These are phyloP conservation scores for Knufia petricola DNA, from an alignment of 2,329 filamentous ascomycete species.

Conservation along the genomic window DNA sequence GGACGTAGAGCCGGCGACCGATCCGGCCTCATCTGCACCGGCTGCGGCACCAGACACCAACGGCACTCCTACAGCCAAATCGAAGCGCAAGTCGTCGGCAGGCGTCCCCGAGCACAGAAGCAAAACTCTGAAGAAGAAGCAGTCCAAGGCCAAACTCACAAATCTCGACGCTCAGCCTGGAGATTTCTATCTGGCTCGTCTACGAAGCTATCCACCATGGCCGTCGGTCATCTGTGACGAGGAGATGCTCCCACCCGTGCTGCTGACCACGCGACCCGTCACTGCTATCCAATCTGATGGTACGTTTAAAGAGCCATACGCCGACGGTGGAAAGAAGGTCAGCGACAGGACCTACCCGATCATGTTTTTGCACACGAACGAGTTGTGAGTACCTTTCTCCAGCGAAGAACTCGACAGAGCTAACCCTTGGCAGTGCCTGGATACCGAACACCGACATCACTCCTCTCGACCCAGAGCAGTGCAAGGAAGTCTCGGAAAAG, in stretches of 20 bases:
- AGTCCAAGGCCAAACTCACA: conserved; percentile 60
- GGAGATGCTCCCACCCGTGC: conserved; percentile 73
- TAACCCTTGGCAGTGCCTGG: conserved; percentile 60
- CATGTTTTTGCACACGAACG: conserved; percentile 91
- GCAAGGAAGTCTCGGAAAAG: conserved; percentile 57
- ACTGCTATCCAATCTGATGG: conserved; percentile 75
- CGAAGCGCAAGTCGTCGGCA: conserved; percentile 62
- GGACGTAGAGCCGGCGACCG: conserved; percentile 23
- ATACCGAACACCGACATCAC: conserved; percentile 74
- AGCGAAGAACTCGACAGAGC: conserved; percentile 1
- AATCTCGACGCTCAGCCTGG: conserved; percentile 78
- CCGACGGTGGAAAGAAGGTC: conserved; percentile 76
- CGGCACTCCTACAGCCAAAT: conserved; percentile 40
- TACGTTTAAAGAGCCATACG: conserved; percentile 75
- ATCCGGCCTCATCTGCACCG: conserved; percentile 27
- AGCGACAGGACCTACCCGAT: conserved; percentile 82
- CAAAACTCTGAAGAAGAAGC: conserved; percentile 81
- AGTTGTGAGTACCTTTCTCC: conserved; percentile 66
- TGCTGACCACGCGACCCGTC: conserved; percentile 71
- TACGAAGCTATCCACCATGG: conserved; percentile 93
- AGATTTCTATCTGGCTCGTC: conserved; percentile 81
- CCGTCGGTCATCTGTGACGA: conserved; percentile 90
- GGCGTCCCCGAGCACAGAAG: conserved; percentile 56
- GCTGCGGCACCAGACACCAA: conserved; percentile 36
- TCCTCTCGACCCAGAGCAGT: conserved; percentile 64